phyloP scores from a whole-genome alignment of 345 rosid species.

The Hypericum perforatum region DNA sequence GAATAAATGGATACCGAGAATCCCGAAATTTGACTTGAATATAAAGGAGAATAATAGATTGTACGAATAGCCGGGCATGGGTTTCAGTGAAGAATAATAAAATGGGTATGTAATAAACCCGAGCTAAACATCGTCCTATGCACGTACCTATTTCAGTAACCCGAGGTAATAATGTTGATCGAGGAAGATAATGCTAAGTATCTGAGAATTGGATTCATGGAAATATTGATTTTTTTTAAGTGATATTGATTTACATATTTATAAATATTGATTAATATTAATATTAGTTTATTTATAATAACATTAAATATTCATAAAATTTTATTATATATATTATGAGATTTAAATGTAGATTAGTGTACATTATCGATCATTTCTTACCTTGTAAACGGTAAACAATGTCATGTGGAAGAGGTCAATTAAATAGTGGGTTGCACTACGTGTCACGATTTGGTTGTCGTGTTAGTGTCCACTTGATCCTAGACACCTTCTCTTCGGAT shows the following conservation, averaged over 20 bases:
- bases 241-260: no score
- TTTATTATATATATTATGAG: no score
- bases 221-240: no score
- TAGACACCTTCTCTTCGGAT: slow-evolving; percentile 28
- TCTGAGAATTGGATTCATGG: slow-evolving; percentile 7
- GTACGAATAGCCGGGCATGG: slow-evolving; percentile 15
- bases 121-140: slow-evolving; percentile 21
- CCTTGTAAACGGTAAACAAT: slow-evolving; percentile 31
- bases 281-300: no score
- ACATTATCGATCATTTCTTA: slow-evolving; percentile 3
- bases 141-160: slow-evolving; percentile 16
- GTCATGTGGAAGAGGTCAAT: slow-evolving; percentile 12
- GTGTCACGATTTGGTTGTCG: slow-evolving; percentile 16
- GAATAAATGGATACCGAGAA: neutral
- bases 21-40: no score
- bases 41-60: no score
- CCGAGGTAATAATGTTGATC: slow-evolving; percentile 8
- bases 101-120: neutral
- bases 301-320: no score
- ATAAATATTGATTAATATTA: no score
- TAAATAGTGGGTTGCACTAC: slow-evolving; percentile 4
- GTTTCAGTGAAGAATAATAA: slow-evolving; percentile 25
- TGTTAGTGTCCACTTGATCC: slow-evolving; percentile 30
- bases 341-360: no score
- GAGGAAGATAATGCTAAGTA: slow-evolving; percentile 1